Base-by-base conservation (phyloP, 2,329 filamentous ascomycete genomes). In the Colletotrichum nymphaeae region DNA sequence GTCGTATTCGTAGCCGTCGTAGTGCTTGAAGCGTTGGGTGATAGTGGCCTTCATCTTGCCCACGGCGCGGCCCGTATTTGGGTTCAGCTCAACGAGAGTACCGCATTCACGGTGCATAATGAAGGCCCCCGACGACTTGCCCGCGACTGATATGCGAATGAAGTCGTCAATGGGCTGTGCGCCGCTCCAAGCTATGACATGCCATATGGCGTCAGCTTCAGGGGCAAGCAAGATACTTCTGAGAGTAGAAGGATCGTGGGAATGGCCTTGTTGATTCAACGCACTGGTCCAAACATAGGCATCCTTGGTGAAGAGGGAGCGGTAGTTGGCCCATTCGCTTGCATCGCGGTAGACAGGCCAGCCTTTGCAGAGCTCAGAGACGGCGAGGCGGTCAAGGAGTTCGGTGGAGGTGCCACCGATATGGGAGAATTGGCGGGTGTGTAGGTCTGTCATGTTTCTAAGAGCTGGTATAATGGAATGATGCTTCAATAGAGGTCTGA, bases 71-170 rank as follows among this genome's bases (percentile, higher is more conserved):
- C 76, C 75, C n/a, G 75, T 80, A 16, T 76, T 71, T 9, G 78
- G 78, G 77, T 81, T 83, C 52, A 87, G 80, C 75, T 88, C 86
- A 55, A 86, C 84, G 11, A 84, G 77, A 0, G 85, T 87, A 53
- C 86, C 86, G 78, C 85, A 87, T 76, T 87, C 86, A 71, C 88
- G 87, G 78, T 90, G 88, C 86, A 88, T 88, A 80, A 90, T 90
- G 80, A 88, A 89, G 63, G 84, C 87, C 22, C 88, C 87, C 11
- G 81, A 81, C 28, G 84, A 80, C 79, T 88, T 88, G 69, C 87
- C 88, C 9, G 81, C 79, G 74, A 88, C 85, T 14, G 87, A 89
- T 62, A 86, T 83, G 63, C 80, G 76, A 46, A 83, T 80, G 75
- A 84, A 82, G 74, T 85, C 82, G 72, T 86, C 83, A 82, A 86